Conservation (phyloP, 495 filamentous ascomycete species). For the Penicillium waksmanii region DNA sequence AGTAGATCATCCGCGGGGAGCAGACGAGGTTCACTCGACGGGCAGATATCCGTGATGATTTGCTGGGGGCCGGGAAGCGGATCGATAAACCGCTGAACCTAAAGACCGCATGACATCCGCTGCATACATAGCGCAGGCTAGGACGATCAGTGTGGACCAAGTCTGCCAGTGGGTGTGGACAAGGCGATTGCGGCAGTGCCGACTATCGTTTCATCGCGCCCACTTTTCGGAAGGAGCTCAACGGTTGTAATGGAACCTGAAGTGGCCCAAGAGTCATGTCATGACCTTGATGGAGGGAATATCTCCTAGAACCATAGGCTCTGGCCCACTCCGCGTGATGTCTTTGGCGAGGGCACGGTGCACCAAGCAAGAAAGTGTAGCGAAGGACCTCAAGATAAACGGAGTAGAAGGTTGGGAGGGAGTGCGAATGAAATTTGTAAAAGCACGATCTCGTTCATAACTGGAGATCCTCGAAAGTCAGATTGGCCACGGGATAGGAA, state of each 20-base stretch:
- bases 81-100: constrained; percentile 47
- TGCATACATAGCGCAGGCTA: constrained; percentile 13
- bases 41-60: constrained; percentile 23
- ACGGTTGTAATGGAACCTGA: constrained; percentile 21
- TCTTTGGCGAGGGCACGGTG: constrained; percentile 7
- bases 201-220: constrained; percentile 28
- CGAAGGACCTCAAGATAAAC: background rate
- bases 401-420: constrained; percentile 9
- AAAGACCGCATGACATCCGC: constrained; percentile 45
- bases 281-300: background rate
- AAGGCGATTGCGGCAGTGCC: constrained; percentile 28
- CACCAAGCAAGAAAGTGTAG: background rate
- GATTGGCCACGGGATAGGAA: background rate
- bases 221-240: constrained; percentile 14
- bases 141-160: constrained; percentile 32
- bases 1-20: constrained; percentile 30
- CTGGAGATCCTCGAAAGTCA: constrained; percentile 14
- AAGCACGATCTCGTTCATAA: constrained; percentile 19
- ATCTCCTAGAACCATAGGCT: constrained; percentile 1
- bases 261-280: constrained; percentile 25
- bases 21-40: constrained; percentile 14
- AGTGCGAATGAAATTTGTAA: constrained; percentile 22
- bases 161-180: constrained; percentile 5
- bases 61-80: constrained; percentile 39
- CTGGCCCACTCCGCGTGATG: constrained; percentile 25